A percentile compares a stretch with the other conserved stretches of the same genome.
Conservation (phyloP, 2,329 filamentous ascomycete species). For the Neonectria hederae region DNA sequence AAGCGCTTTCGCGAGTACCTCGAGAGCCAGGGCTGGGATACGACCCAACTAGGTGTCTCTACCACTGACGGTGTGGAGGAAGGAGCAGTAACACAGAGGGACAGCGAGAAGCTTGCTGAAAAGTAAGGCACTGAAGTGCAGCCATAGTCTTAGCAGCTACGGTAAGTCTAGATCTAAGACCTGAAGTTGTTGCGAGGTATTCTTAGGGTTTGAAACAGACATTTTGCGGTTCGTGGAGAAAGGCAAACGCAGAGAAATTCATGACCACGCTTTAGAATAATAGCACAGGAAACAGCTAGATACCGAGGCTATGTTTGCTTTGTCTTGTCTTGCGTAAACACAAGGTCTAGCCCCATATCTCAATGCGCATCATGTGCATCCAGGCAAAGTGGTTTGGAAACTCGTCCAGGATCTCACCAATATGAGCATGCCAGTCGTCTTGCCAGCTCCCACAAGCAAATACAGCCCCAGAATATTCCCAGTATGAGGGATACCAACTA, state of each 20-base stretch:
- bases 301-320: too few species aligned
- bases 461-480: constrained; percentile 17
- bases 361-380: background rate
- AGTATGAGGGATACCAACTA: constrained; percentile 24
- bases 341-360: background rate
- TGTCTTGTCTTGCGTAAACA: too few species aligned
- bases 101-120: constrained; percentile 21
- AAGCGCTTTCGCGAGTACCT: constrained; percentile 78
- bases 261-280: too few species aligned
- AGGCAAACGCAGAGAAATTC: too few species aligned
- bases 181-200: background rate
- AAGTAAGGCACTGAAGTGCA: background rate
- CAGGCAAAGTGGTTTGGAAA: constrained; percentile 4
- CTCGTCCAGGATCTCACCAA: constrained; percentile 1
- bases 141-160: too few species aligned
- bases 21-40: constrained; percentile 79
- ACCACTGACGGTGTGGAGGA: constrained; percentile 39
- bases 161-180: too few species aligned
- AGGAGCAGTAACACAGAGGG: background rate
- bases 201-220: too few species aligned
- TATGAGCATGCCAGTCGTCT: constrained; percentile 18
- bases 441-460: constrained; percentile 8
- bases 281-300: too few species aligned
- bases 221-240: too few species aligned
- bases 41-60: constrained; percentile 60